Evolutionary conservation across 768 basidiomycete species (phyloP), one percentile per base, ranked within the genome.

Genomic region (Naganishia onofrii): DNA sequence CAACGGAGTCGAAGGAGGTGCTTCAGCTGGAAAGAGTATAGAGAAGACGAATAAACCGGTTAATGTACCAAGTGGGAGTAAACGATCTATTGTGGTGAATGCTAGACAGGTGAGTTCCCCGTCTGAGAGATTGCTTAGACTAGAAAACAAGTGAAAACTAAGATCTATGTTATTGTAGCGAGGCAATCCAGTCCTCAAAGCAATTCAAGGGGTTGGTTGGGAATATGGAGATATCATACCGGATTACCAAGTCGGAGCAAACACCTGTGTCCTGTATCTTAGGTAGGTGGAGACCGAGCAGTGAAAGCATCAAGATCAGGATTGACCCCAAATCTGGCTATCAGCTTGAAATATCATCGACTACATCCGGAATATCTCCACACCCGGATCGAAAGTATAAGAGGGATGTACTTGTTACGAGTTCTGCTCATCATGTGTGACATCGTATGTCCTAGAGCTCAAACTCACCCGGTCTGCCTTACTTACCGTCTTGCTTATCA

Each of bases 341-440:
- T 26, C 71, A 97, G 96, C 78, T 80, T 98, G 73, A 90, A 88
- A 76, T 98, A 98, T 74, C 94, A 98, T 76, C 90, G 94, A 63
- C 86, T 99, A 17, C 96, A 98, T 80, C 96, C 96, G 17, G 96
- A 98, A 80, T 99, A 99, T 79, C 89, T 99, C 68, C 91, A 92
- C 79, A 86, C 86, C 63, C 88, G 96, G 15, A 93, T 99, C 70
- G 90, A 92, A 75, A 89, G 88, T 74, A 87, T 99, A 23, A 90
- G 89, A 3, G 85, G 85, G 42, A 86, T 87, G 1, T 98, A 93
- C 80, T 90, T 86, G 71, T 85, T 98, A 19, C 84, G 96, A 56
- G 86, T 99, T 67, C 83, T 98, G 34, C 86, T 99, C 28, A 85
- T 98, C 55, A 84, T 93, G 74, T 97, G 91, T 77, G 96, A 99